phyloP scores from a whole-genome alignment of 441 rosid species.

The Macaranga tanarius region DNA sequence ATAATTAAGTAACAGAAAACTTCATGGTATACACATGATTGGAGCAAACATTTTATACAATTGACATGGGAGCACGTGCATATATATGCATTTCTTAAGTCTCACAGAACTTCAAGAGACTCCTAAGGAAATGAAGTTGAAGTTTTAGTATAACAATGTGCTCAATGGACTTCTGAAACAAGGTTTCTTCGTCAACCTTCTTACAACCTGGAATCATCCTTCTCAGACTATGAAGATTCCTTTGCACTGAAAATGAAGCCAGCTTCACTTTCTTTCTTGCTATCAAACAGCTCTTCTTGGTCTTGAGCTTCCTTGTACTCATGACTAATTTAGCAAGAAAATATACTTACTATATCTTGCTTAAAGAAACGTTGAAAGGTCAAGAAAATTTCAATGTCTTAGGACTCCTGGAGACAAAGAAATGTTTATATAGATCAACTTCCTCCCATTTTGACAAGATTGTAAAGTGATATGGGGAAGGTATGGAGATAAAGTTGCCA shows the following conservation, averaged over 20 bases:
- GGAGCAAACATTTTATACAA: no score
- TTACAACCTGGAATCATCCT: slow-evolving; percentile 34
- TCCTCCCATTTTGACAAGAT: slow-evolving; percentile 8
- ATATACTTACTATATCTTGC: no score
- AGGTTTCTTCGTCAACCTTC: slow-evolving; percentile 26
- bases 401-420: slow-evolving; percentile 5
- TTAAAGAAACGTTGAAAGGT: not conserved
- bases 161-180: slow-evolving; percentile 33
- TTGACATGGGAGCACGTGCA: no score
- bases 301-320: slow-evolving; percentile 14
- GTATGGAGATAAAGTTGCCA: slow-evolving; percentile 29
- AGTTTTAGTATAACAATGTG: slow-evolving; percentile 31
- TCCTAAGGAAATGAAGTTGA: slow-evolving; percentile 27
- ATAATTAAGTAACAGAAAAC: no score
- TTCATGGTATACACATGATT: no score
- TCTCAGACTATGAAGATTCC: slow-evolving; percentile 27
- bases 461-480: slow-evolving; percentile 34
- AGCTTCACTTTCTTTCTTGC: slow-evolving; percentile 31
- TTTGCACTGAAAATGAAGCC: slow-evolving; percentile 17
- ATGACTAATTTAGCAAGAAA: slow-evolving; percentile 7
- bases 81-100: not conserved
- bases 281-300: slow-evolving; percentile 22
- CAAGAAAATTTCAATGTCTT: slow-evolving; percentile 8
- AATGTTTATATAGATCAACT: slow-evolving; percentile 17
- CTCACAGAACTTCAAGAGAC: slow-evolving; percentile 25